A percentile compares a stretch with the other conserved stretches of the same genome.
Evolutionary conservation across 495 filamentous ascomycete genomes (phyloP).

Genomic region (Lasiosphaeria ovina): DNA sequence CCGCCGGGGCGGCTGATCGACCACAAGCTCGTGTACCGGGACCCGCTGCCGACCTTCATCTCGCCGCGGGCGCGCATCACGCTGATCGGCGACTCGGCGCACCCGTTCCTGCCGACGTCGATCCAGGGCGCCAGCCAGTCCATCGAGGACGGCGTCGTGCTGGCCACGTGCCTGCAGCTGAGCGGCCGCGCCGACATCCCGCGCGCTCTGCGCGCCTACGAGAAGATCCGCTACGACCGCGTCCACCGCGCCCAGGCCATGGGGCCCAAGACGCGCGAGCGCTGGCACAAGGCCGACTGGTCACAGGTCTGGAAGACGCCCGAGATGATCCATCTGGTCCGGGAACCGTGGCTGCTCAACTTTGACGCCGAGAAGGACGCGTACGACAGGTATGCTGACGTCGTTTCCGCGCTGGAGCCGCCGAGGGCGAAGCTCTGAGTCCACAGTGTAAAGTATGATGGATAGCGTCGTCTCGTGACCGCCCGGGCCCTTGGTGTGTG

Average conservation of each 20-base stretch:
- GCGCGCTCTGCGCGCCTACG: constrained; percentile 45
- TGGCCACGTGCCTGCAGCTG: constrained; percentile 60
- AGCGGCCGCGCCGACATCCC: constrained; percentile 38
- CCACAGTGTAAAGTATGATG: not conserved
- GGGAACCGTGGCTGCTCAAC: constrained; percentile 58
- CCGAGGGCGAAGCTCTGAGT: not conserved
- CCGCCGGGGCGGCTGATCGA: constrained; percentile 59
- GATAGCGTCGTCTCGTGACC: no score
- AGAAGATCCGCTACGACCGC: constrained; percentile 52
- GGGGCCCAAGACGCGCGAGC: constrained; percentile 56
- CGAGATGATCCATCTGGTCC: constrained; percentile 50
- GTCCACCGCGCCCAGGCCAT: constrained; percentile 57
- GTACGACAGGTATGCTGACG: constrained; percentile 27
- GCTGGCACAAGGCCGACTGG: constrained; percentile 63
- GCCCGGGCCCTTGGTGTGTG: no score
- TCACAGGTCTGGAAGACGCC: constrained; percentile 57
- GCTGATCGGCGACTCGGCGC: constrained; percentile 68
- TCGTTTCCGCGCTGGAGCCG: constrained; percentile 12
- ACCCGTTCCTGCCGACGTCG: constrained; percentile 70
- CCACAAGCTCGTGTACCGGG: constrained; percentile 70
- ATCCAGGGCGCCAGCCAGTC: constrained; percentile 70
- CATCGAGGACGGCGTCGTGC: constrained; percentile 67
- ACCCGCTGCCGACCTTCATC: constrained; percentile 65
- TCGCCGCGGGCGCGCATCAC: constrained; percentile 57
- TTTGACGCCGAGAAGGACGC: constrained; percentile 64